These are phyloP conservation scores for Mycosphaerella sp. DNA, from an alignment of 2,329 filamentous ascomycete genomes.

Conservation along the genomic window DNA sequence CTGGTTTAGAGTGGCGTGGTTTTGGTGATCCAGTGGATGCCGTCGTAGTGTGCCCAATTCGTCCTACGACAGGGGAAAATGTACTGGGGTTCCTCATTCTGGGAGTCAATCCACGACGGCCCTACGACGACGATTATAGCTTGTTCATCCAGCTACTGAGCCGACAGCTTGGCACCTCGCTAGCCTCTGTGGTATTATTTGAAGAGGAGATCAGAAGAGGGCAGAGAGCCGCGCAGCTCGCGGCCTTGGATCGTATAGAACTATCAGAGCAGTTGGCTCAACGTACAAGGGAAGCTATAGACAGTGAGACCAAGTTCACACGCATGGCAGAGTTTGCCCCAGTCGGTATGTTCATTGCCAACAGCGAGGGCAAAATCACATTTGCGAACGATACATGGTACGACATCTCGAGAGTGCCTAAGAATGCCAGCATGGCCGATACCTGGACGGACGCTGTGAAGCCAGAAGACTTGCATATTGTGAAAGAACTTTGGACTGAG, in stretches of 20 bases:
- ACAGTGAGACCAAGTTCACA: slow-evolving; percentile 70
- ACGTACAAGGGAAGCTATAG: slow-evolving; percentile 50
- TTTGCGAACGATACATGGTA: slow-evolving; percentile 77
- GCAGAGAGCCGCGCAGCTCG: slow-evolving; percentile 65
- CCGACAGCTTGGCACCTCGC: slow-evolving; percentile 69
- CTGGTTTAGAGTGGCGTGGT: slow-evolving; percentile 63
- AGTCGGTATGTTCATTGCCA: slow-evolving; percentile 80
- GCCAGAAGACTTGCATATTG: slow-evolving; percentile 55
- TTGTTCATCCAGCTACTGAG: slow-evolving; percentile 70
- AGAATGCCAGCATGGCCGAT: slow-evolving; percentile 51
- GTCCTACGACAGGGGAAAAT: slow-evolving; percentile 66
- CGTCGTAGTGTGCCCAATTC: slow-evolving; percentile 71
- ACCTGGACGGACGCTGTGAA: slow-evolving; percentile 68
- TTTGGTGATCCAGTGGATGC: slow-evolving; percentile 64
- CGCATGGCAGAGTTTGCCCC: slow-evolving; percentile 80
- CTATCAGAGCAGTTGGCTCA: slow-evolving; percentile 68
- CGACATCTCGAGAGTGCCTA: slow-evolving; percentile 61
- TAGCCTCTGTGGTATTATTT: slow-evolving; percentile 75
- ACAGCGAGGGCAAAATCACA: slow-evolving; percentile 62
- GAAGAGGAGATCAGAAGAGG: slow-evolving; percentile 75
- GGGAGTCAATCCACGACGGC: slow-evolving; percentile 70
- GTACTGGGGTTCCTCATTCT: slow-evolving; percentile 73
- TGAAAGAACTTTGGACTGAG: slow-evolving; percentile 57
- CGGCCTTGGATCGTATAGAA: slow-evolving; percentile 69
- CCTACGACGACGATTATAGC: slow-evolving; percentile 74